Evolutionary conservation across 352 stramenopile species (phyloP).

Genomic region (Phytophthora pluvialis): DNA sequence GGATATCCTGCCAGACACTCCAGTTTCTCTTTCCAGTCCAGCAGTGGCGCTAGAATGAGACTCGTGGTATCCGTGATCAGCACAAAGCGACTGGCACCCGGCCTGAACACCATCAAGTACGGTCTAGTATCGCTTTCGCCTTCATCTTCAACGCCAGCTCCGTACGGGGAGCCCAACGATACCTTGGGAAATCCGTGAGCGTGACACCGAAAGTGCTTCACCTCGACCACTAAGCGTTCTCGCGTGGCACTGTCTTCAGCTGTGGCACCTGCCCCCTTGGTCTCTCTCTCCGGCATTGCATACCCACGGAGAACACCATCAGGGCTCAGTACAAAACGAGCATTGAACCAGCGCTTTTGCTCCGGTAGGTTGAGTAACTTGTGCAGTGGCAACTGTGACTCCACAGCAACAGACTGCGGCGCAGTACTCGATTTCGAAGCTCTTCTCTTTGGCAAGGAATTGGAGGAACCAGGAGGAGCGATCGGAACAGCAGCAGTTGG

Average conservation of each 20-base stretch:
- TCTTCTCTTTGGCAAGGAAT: conserved; percentile 16
- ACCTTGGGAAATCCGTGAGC: conserved; percentile 41
- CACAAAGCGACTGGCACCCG: conserved; percentile 58
- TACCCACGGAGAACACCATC: conserved; percentile 57
- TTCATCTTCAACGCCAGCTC: conserved; percentile 9
- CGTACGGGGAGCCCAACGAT: conserved; percentile 13
- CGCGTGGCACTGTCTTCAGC: conserved; percentile 12
- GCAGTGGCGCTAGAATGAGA: conserved; percentile 43
- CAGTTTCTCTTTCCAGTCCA: conserved; percentile 67
- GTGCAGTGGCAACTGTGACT: conserved; percentile 39
- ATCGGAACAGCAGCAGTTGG: not conserved
- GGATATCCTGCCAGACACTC: conserved; percentile 36
- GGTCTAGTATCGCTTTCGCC: conserved; percentile 39
- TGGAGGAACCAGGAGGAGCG: conserved; percentile 2
- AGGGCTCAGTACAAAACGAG: conserved; percentile 50
- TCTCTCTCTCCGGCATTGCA: not conserved
- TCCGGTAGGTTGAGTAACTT: conserved; percentile 62
- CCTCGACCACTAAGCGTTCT: conserved; percentile 50
- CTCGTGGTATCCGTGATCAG: conserved; percentile 55
- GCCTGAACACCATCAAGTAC: conserved; percentile 66
- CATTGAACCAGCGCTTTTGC: conserved; percentile 57
- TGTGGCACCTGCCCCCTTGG: not conserved
- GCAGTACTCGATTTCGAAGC: not conserved
- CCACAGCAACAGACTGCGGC: conserved; percentile 1
- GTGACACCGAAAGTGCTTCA: conserved; percentile 59